Percentiles rank a stretch among this genome's conserved stretches.
Conservation (phyloP, 1,284 basidiomycete species). For the Ganoderma boninense region DNA sequence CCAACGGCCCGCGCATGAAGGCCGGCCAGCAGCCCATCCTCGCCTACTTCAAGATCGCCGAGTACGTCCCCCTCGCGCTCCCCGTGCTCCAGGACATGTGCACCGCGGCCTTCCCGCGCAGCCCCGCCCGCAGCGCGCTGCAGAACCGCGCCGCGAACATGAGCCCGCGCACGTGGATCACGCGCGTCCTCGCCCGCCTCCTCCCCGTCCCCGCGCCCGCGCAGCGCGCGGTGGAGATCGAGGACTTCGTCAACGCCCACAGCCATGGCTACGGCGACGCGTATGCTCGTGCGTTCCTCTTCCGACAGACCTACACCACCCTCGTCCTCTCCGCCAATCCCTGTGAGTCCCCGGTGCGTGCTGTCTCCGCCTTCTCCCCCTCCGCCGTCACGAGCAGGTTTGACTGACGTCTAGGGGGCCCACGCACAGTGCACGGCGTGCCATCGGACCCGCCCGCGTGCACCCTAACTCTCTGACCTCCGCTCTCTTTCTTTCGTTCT, state of each 20-base stretch:
- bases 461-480: neutral
- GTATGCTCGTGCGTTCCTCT: constrained; percentile 19
- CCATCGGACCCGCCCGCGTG: constrained; percentile 6
- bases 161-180: constrained; percentile 35
- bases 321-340: constrained; percentile 14
- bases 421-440: constrained; percentile 6
- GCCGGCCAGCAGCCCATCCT: constrained; percentile 28
- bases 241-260: constrained; percentile 26
- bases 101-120: constrained; percentile 22
- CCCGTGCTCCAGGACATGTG: constrained; percentile 24
- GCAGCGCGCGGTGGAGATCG: constrained; percentile 27
- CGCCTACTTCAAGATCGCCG: constrained; percentile 33
- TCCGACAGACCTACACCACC: constrained; percentile 14
- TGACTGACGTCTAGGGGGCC: constrained; percentile 1
- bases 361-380: neutral
- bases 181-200: constrained; percentile 27
- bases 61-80: constrained; percentile 23
- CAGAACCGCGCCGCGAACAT: constrained; percentile 32
- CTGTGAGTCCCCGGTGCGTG: constrained; percentile 15
- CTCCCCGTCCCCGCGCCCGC: constrained; percentile 10
- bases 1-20: constrained; percentile 25
- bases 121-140: constrained; percentile 25
- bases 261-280: constrained; percentile 21
- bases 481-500: constrained; percentile 5
- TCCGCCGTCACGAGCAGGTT: neutral